Base-by-base conservation (phyloP, 2,329 filamentous ascomycete genomes). In the Fusarium musae region DNA sequence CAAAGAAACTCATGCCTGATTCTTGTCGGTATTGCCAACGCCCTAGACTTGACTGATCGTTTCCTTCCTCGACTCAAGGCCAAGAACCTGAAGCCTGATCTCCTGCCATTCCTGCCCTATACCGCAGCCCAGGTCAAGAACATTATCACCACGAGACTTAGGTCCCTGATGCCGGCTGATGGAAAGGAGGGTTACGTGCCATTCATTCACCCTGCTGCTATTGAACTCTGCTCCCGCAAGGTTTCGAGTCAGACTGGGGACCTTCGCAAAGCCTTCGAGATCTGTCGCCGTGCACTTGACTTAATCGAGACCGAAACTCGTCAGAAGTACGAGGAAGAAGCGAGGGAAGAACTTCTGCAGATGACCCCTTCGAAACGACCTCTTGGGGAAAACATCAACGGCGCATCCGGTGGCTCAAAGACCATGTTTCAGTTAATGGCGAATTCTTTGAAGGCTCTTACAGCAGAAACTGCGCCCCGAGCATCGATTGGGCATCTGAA, bases 161-260 rank as follows among this genome's bases (percentile, higher is more conserved):
- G 91, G 80, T 92, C 91, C 12, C 85, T 97, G 17, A 85, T 95
- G 49, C 88, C 92, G 59, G 68, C 58, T 0, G 81, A 83, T 21
- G 87, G 86, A 44, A 86, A 85, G 56, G 83, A 88, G 40, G 87
- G 88, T 67, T 92, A 90, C 69, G 84, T 97, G 7, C 96, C 96
- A 0, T 97, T 98, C 78, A 90, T 99, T 66, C 96, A 98, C 78
- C 96, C 96, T 2, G 93, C 94, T 17, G 96, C 96, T 23, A 95
- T 99, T 75, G 94, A 97, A 78, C 91, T 99, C 49, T 97, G 96
- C 80, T 93, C 96, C 12, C 94, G 96, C 81, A 99, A 98, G 81
- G 94, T 99, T 21, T 93, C 96, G 8, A 94, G 93, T 60, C 96
- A 98, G 80, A 97, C 94, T 0, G 96, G 96, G 47, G 96, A 99